Evolutionary conservation across 768 basidiomycete species (phyloP).

Genomic region (Holtermanniella nyarrowii): DNA sequence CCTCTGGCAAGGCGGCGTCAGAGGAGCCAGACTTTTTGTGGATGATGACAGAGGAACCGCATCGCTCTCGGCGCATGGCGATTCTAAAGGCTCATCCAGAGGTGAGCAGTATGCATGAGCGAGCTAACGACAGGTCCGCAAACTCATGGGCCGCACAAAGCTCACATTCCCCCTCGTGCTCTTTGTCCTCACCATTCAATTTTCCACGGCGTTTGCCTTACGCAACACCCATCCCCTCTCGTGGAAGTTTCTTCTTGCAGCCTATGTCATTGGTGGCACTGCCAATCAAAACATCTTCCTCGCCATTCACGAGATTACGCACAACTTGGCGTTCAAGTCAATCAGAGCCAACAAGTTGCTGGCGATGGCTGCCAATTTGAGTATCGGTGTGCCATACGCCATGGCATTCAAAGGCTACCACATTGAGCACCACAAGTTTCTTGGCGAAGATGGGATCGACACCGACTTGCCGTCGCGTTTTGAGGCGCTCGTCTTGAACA

Average conservation of each 20-base stretch:
- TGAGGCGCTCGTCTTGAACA: slow-evolving; percentile 78
- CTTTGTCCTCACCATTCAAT: slow-evolving; percentile 66
- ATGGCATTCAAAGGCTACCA: slow-evolving; percentile 96
- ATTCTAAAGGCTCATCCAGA: slow-evolving; percentile 94
- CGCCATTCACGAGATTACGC: slow-evolving; percentile 96
- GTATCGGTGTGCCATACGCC: slow-evolving; percentile 89
- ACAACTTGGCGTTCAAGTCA: slow-evolving; percentile 84
- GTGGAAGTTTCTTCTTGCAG: slow-evolving; percentile 58
- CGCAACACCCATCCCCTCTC: slow-evolving; percentile 62
- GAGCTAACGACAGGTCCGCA: slow-evolving; percentile 61
- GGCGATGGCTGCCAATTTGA: slow-evolving; percentile 82
- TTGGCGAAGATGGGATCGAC: slow-evolving; percentile 92
- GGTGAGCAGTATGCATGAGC: slow-evolving; percentile 44
- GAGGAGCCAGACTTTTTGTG: slow-evolving; percentile 68
- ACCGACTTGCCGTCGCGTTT: slow-evolving; percentile 82
- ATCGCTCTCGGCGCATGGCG: slow-evolving; percentile 70
- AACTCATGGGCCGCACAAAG: slow-evolving; percentile 91
- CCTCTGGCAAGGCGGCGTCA: background rate
- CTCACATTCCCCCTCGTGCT: slow-evolving; percentile 85
- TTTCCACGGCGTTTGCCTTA: slow-evolving; percentile 55
- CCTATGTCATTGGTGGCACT: slow-evolving; percentile 84
- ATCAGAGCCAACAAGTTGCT: slow-evolving; percentile 73
- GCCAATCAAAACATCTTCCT: slow-evolving; percentile 97
- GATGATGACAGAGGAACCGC: slow-evolving; percentile 97
- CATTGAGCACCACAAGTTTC: slow-evolving; percentile 88